These are phyloP conservation scores for Solanum chmielewskii DNA, from an alignment of 257 asterid genomes.

Conservation along the genomic window DNA sequence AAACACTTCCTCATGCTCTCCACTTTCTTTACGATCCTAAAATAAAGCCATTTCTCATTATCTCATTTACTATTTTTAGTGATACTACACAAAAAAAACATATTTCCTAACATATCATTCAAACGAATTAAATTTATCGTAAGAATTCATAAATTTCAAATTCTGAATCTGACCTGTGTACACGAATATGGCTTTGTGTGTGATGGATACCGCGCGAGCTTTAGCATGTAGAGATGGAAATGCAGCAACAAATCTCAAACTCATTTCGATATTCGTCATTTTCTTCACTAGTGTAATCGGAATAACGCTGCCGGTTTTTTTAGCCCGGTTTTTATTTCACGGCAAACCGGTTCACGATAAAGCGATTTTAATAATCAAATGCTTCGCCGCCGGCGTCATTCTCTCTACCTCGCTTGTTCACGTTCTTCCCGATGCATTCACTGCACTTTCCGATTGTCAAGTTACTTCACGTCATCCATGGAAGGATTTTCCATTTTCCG, in stretches of 20 bases:
- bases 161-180: not conserved
- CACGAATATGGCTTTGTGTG: conserved; percentile 3
- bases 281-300: conserved; percentile 24
- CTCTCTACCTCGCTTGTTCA: conserved; percentile 29
- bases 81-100: not conserved
- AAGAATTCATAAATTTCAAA: not conserved
- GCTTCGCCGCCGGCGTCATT: conserved; percentile 32
- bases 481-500: conserved; percentile 32
- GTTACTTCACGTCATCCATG: conserved; percentile 24
- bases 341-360: conserved; percentile 29
- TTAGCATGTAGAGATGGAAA: conserved; percentile 14
- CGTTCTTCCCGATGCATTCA: conserved; percentile 30
- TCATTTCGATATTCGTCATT: conserved; percentile 10
- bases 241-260: conserved; percentile 18
- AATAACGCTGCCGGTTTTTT: conserved; percentile 12
- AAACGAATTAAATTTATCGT: not conserved
- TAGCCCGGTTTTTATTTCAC: conserved; percentile 17
- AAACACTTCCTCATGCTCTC: not conserved
- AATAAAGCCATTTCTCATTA: not conserved
- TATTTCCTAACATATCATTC: not conserved
- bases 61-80: not conserved
- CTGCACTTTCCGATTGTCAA: conserved; percentile 29
- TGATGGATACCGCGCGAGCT: conserved; percentile 13
- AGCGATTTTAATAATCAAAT: conserved; percentile 22
- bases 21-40: not conserved